Evolutionary conservation across 73 alveolate genomes (phyloP).

Genomic region (Paramecium sexaurelia): DNA sequence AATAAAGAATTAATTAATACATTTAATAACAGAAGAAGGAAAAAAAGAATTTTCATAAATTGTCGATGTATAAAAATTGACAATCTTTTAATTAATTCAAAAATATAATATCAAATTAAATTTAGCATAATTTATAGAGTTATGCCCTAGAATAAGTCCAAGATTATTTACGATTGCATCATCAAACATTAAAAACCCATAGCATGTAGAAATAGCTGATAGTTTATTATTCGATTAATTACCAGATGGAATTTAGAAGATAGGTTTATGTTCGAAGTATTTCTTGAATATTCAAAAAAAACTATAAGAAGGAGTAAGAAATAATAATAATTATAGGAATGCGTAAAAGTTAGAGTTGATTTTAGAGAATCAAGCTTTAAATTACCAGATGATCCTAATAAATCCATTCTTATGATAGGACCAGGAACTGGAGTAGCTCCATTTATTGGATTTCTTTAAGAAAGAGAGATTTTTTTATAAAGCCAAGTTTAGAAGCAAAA

Average conservation of each 20-base stretch:
- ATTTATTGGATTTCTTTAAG: constrained; percentile 90
- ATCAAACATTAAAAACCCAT: constrained; percentile 75
- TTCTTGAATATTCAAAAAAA: constrained; percentile 67
- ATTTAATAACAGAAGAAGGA: constrained; percentile 67
- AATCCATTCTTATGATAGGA: constrained; percentile 91
- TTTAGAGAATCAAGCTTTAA: constrained; percentile 79
- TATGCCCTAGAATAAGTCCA: constrained; percentile 86
- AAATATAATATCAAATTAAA: constrained; percentile 73
- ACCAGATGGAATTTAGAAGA: constrained; percentile 70
- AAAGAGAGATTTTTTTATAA: constrained; percentile 71
- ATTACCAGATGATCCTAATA: constrained; percentile 76
- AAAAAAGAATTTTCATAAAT: constrained; percentile 69
- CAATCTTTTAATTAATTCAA: constrained; percentile 74
- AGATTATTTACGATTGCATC: constrained; percentile 93
- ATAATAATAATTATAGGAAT: not conserved
- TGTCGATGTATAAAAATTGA: constrained; percentile 68
- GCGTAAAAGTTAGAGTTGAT: constrained; percentile 59
- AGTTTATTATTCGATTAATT: constrained; percentile 75
- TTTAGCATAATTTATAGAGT: constrained; percentile 77
- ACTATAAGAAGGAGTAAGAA: constrained; percentile 14
- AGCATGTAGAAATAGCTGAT: constrained; percentile 74
- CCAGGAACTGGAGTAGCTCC: constrained; percentile 98
- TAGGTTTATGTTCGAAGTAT: constrained; percentile 82
- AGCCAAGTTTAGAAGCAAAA: constrained; percentile 25
- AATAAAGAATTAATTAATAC: constrained; percentile 47